Base-by-base conservation (phyloP, 2,329 filamentous ascomycete species). In the Apiospora rasikravindrae region DNA sequence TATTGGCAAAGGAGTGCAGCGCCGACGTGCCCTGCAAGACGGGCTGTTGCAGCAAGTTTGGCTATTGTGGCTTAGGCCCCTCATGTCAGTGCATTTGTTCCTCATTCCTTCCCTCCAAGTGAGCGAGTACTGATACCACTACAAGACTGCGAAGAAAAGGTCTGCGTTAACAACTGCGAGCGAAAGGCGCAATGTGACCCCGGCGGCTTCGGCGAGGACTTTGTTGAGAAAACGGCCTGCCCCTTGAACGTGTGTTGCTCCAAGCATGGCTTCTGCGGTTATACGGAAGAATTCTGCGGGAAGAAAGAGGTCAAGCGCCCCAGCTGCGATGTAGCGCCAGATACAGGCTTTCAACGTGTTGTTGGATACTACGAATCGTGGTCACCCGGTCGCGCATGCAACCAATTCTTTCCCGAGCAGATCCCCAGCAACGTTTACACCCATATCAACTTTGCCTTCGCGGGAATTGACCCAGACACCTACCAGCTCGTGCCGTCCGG, bases 391-490 rank as follows among this genome's bases (percentile, higher is more conserved):
- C 70, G 69, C 26, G 26, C 71, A 70, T 77, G 45, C 22, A 68
- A 70, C 45, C 71, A 81, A 13, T 81, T 85, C 29, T 82, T 88
- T 22, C 16, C 2, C 24, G 80, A 81, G 72, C 76, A 88, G 22
- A 74, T 80, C 7, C 77, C 88, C 13, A 74, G 81, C 4, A 80
- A 84, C 42, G 85, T 83, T 14, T 76, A 88, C 1, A 78, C 81
- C 1, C 75, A 83, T 70, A 14, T 81, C 10, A 73, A 80, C 66
- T 79, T 78, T 29, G 73, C 82, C 0, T 85, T 85, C 73, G 78
- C 74, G 3, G 82, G 77, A 51, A 78, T 84, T 71, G 73, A 76
- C n/a, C 80, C 82, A 0, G 69, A 68, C 0, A 73, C 69, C 0
- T 83, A 78, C 71, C 8, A 76, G 0, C 76, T 85, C 33, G 71